phyloP scores from a whole-genome alignment of 2,329 filamentous ascomycete species.

The Xylariaceae sp. region DNA sequence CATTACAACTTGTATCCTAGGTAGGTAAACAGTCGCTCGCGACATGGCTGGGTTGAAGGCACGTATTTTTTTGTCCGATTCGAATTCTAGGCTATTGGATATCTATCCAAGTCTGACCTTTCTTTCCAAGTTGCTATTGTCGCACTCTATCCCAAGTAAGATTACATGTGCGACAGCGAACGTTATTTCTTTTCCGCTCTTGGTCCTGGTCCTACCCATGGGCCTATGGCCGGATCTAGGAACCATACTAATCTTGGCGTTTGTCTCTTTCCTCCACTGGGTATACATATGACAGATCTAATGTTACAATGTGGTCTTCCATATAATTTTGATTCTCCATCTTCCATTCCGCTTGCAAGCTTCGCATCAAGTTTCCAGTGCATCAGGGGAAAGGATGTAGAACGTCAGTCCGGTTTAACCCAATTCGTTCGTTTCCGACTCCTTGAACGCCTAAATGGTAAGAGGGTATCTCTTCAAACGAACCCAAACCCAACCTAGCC shows the following conservation, averaged over 20 bases:
- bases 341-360: neutral
- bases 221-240: neutral
- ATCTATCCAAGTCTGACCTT: neutral
- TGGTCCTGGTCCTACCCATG: conserved; percentile 9
- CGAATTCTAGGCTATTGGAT: too few relatives aligned
- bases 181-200: conserved; percentile 11
- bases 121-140: conserved; percentile 4
- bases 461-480: conserved; percentile 32
- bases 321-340: conserved; percentile 1
- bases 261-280: conserved; percentile 5
- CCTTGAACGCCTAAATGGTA: conserved; percentile 29
- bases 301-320: conserved; percentile 15
- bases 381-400: neutral
- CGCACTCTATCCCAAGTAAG: conserved; percentile 23
- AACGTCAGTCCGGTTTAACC: conserved; percentile 13
- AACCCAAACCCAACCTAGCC: conserved; percentile 19
- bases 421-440: conserved; percentile 12
- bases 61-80: too few relatives aligned
- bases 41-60: too few relatives aligned
- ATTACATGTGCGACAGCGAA: conserved; percentile 30
- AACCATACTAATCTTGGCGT: conserved; percentile 8
- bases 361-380: neutral
- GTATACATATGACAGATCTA: conserved; percentile 16
- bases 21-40: too few relatives aligned
- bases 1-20: too few relatives aligned